Evolutionary conservation across 768 basidiomycete species (phyloP).

Genomic region (Hortiboletus campestris): DNA sequence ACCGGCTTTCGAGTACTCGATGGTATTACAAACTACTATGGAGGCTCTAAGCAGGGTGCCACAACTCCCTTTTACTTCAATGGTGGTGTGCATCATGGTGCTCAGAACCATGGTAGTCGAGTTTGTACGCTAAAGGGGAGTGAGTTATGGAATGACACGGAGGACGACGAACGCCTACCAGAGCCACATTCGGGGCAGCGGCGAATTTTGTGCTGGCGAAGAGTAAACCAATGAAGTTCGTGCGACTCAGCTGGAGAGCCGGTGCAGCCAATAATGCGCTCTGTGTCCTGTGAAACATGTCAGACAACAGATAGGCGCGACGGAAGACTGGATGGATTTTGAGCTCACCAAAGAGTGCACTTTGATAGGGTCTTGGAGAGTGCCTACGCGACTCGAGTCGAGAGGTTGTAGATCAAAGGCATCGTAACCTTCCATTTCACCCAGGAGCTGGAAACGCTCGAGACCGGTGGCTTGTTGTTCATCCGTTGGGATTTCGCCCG

Average conservation of each 20-base stretch:
- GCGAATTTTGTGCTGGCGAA: conserved; percentile 61
- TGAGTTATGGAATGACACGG: conserved; percentile 2
- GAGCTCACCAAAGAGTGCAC: conserved; percentile 80
- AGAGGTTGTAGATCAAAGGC: conserved; percentile 88
- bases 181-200: conserved; percentile 95
- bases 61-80: conserved; percentile 16
- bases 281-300: conserved; percentile 54
- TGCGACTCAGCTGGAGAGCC: conserved; percentile 95
- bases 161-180: conserved; percentile 49
- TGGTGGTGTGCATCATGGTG: conserved; percentile 51
- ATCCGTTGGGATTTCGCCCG: conserved; percentile 79
- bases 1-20: background rate
- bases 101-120: conserved; percentile 68
- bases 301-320: background rate
- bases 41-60: conserved; percentile 10
- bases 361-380: conserved; percentile 80
- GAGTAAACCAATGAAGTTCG: conserved; percentile 82
- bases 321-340: background rate
- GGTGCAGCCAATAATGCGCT: conserved; percentile 91
- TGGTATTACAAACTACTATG: conserved; percentile 16
- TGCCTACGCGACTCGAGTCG: conserved; percentile 83
- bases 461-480: conserved; percentile 93
- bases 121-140: conserved; percentile 55
- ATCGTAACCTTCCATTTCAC: conserved; percentile 82
- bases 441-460: conserved; percentile 91